A percentile compares a stretch with the other conserved stretches of the same genome.
phyloP scores from a whole-genome alignment of 2,329 filamentous ascomycete species.

The Fusarium agapanthi region DNA sequence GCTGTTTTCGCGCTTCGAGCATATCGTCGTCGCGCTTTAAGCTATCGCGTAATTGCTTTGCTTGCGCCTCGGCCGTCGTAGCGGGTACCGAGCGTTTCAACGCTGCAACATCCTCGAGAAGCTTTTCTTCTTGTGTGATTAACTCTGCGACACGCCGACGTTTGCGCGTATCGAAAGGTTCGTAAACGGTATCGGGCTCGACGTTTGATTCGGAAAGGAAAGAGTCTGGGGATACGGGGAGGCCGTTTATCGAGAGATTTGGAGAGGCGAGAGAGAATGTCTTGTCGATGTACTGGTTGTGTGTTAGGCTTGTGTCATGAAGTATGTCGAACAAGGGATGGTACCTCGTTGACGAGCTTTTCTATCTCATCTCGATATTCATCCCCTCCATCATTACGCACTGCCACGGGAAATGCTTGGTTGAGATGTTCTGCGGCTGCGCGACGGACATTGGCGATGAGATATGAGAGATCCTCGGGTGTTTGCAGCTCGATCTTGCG shows the following conservation, averaged over 20 bases:
- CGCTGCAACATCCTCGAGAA: constrained; percentile 69
- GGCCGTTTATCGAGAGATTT: constrained; percentile 71
- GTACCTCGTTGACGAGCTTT: constrained; percentile 66
- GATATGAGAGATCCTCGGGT: constrained; percentile 75
- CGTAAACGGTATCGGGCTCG: constrained; percentile 54
- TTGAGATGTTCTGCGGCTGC: constrained; percentile 74
- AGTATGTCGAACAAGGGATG: background rate
- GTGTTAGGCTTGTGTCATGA: background rate
- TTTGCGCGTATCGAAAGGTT: constrained; percentile 68
- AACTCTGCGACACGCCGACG: constrained; percentile 68
- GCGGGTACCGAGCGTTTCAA: constrained; percentile 64
- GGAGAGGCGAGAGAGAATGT: constrained; percentile 67
- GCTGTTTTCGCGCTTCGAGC: constrained; percentile 45
- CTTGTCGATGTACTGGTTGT: constrained; percentile 61
- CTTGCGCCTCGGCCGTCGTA: constrained; percentile 54
- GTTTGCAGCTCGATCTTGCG: constrained; percentile 83
- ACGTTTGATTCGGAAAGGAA: constrained; percentile 46
- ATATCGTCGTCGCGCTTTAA: constrained; percentile 59
- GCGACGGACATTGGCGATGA: constrained; percentile 74
- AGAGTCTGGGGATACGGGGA: constrained; percentile 55
- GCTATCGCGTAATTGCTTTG: constrained; percentile 51
- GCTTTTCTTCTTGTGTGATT: constrained; percentile 69
- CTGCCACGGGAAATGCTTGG: constrained; percentile 72
- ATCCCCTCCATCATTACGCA: constrained; percentile 58
- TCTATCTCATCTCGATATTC: constrained; percentile 68